Conservation (phyloP, 139 green algal genomes). For the Pseudopediastrum boryanum region DNA sequence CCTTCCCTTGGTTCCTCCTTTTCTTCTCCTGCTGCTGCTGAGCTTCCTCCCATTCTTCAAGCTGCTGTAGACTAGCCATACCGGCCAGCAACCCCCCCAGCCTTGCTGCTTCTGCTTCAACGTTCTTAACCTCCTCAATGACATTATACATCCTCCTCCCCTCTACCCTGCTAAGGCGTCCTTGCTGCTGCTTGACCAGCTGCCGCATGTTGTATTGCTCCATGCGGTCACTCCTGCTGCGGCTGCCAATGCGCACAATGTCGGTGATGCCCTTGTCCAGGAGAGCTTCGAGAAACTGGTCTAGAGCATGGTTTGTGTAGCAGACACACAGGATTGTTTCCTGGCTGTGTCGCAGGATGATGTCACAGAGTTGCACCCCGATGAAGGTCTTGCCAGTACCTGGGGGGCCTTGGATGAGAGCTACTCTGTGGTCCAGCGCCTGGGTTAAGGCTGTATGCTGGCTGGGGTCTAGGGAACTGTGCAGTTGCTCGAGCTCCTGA, state of each 20-base stretch:
- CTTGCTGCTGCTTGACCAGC: neutral
- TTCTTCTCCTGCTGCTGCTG: neutral
- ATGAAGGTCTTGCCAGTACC: conserved; percentile 39
- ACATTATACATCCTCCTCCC: neutral
- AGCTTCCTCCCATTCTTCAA: neutral
- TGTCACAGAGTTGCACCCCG: conserved; percentile 56
- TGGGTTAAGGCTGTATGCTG: conserved; percentile 35
- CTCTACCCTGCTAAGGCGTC: neutral
- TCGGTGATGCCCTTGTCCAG: conserved; percentile 60
- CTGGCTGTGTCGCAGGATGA: conserved; percentile 37
- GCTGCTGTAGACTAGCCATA: neutral
- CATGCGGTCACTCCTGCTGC: conserved; percentile 44
- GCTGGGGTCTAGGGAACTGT: conserved; percentile 36
- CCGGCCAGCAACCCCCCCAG: conserved; percentile 18
- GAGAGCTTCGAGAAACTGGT: conserved; percentile 76
- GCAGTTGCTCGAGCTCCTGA: conserved; percentile 32
- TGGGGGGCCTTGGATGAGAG: conserved; percentile 38
- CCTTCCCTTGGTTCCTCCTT: neutral
- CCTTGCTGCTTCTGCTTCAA: neutral
- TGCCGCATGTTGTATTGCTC: conserved; percentile 45
- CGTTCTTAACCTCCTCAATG: neutral
- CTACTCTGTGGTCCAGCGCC: conserved; percentile 37
- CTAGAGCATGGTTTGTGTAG: conserved; percentile 86
- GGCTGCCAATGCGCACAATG: conserved; percentile 65
- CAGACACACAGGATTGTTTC: conserved; percentile 71